Evolutionary conservation across 352 stramenopile species (phyloP).

Genomic region (Phytopythium helicoides): DNA sequence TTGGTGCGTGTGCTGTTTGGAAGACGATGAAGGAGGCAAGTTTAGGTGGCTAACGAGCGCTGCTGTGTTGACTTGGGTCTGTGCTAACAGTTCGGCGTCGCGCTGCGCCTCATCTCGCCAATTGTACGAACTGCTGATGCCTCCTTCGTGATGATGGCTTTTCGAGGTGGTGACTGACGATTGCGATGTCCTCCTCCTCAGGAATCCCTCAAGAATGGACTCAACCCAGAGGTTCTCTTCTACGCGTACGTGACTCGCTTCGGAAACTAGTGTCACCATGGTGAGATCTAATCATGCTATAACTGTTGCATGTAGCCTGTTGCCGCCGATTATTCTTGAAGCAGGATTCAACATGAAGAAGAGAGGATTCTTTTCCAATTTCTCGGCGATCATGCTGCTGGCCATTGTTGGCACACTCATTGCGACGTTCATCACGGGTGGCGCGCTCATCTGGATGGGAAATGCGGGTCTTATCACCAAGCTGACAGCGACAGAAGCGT

Average conservation of each 20-base stretch:
- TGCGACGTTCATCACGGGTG: constrained; percentile 78
- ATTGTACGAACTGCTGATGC: too few relatives aligned
- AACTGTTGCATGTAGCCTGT: constrained; percentile 21
- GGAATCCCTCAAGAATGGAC: constrained; percentile 78
- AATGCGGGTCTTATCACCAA: constrained; percentile 72
- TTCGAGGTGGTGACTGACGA: too few relatives aligned
- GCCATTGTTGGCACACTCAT: constrained; percentile 77
- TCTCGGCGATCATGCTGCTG: constrained; percentile 84
- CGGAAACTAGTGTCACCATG: background rate
- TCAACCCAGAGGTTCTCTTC: constrained; percentile 84
- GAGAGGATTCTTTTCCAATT: constrained; percentile 85
- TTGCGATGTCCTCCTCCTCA: constrained; percentile 7
- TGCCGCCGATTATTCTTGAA: constrained; percentile 85
- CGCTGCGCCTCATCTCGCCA: constrained; percentile 76
- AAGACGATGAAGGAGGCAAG: background rate
- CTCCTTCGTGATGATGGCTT: too few relatives aligned
- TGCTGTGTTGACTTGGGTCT: background rate
- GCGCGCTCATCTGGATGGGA: constrained; percentile 69
- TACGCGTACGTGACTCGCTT: constrained; percentile 44
- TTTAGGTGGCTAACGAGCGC: background rate
- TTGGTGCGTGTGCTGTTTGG: constrained; percentile 36
- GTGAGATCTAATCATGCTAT: background rate
- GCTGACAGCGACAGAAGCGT: constrained; percentile 84
- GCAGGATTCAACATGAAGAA: constrained; percentile 89
- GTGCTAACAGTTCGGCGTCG: constrained; percentile 55